Evolutionary conservation across 1,284 basidiomycete species (phyloP).

Genomic region (Porodaedalea pini): DNA sequence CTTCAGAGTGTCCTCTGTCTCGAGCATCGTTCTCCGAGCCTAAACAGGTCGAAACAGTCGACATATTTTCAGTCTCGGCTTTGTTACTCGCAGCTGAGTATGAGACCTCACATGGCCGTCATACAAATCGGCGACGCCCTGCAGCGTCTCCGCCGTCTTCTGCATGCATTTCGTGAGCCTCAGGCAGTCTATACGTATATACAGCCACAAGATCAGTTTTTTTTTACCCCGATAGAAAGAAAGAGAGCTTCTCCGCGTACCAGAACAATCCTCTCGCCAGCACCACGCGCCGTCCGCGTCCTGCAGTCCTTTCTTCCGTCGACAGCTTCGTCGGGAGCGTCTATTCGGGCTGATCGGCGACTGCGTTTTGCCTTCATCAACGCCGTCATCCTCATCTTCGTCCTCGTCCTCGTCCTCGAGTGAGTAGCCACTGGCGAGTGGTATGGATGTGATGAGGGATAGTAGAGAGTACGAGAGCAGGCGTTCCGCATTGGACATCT

Average conservation of each 20-base stretch:
- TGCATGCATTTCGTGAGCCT: conserved; percentile 76
- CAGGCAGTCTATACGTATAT: conserved; percentile 68
- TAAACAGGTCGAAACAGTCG: conserved; percentile 32
- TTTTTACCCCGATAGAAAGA: neutral
- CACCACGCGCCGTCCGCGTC: conserved; percentile 82
- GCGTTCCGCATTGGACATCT: conserved; percentile 71
- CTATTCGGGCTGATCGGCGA: neutral
- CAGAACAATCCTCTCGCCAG: conserved; percentile 73
- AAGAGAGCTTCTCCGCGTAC: conserved; percentile 32
- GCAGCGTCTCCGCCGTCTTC: conserved; percentile 69
- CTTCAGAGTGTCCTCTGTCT: conserved; percentile 74
- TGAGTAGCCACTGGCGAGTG: conserved; percentile 47
- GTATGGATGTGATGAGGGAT: conserved; percentile 65
- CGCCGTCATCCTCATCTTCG: conserved; percentile 32
- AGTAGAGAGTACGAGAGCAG: conserved; percentile 66
- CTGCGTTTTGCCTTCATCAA: neutral
- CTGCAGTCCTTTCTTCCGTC: conserved; percentile 40
- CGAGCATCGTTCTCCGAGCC: conserved; percentile 68
- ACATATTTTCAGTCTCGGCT: neutral
- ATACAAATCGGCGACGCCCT: conserved; percentile 72
- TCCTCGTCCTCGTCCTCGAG: conserved; percentile 48
- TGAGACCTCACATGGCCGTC: conserved; percentile 63
- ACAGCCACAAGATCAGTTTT: too few relatives aligned
- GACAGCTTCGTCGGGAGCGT: neutral
- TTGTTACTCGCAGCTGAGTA: neutral